A percentile compares a stretch with the other conserved stretches of the same genome.
Conservation (phyloP, 495 filamentous ascomycete species). For the Pyronema omphalodes region DNA sequence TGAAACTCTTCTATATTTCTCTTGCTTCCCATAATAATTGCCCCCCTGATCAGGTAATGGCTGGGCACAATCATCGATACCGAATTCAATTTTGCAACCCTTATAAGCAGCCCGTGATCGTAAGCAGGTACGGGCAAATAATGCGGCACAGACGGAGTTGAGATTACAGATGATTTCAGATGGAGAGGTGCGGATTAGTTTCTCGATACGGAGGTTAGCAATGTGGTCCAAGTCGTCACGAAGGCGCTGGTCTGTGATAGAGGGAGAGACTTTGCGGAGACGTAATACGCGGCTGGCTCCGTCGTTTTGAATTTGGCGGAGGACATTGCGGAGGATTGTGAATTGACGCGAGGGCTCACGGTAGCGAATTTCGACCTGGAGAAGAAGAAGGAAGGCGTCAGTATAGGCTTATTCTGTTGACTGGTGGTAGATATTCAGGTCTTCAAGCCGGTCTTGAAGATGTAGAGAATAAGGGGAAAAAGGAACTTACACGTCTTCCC, state of each 20-base stretch:
- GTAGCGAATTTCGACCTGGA: conserved; percentile 51
- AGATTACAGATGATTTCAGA: conserved; percentile 45
- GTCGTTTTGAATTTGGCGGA: conserved; percentile 38
- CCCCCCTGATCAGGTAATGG: conserved; percentile 29
- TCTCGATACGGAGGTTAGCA: conserved; percentile 55
- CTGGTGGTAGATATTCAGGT: no score
- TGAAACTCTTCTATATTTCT: no score
- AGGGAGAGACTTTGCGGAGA: conserved; percentile 37
- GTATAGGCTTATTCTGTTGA: no score
- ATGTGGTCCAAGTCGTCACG: conserved; percentile 69
- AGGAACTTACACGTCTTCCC: conserved; percentile 28
- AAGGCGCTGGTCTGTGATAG: conserved; percentile 44
- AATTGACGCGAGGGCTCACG: conserved; percentile 48
- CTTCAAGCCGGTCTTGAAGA: no score
- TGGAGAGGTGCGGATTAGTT: conserved; percentile 35
- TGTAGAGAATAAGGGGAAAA: no score
- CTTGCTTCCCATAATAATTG: not conserved
- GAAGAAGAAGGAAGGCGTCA: no score
- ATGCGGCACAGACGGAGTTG: conserved; percentile 60
- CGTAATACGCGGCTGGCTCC: conserved; percentile 70
- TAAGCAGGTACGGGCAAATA: conserved; percentile 62
- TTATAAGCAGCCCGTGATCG: conserved; percentile 60
- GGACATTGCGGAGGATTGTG: conserved; percentile 44
- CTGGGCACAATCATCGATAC: conserved; percentile 53
- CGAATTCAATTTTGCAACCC: conserved; percentile 52